Conservation (phyloP, 495 filamentous ascomycete species). For the Xylaria venustula region DNA sequence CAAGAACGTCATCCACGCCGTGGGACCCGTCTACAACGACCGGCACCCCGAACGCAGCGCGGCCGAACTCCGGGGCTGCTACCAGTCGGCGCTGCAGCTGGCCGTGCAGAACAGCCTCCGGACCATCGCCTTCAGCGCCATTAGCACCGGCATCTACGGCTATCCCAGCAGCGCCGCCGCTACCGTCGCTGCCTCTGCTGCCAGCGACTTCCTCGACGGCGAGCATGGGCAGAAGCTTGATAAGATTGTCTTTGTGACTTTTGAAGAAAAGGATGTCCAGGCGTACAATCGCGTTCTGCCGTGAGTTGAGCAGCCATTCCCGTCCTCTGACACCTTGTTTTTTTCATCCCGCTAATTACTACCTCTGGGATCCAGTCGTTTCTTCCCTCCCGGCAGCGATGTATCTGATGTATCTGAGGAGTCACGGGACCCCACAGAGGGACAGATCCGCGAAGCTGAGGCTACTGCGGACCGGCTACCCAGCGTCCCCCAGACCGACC, state of each 20-base stretch:
- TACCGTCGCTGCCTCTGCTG: slow-evolving; percentile 61
- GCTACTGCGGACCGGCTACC: slow-evolving; percentile 33
- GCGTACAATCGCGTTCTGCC: slow-evolving; percentile 70
- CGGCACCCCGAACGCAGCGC: slow-evolving; percentile 41
- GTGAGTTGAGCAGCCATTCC: slow-evolving; percentile 47
- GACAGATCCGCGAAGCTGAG: slow-evolving; percentile 29
- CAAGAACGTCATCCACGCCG: slow-evolving; percentile 81
- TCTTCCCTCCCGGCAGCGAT: slow-evolving; percentile 35
- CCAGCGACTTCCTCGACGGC: slow-evolving; percentile 67
- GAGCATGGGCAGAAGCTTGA: slow-evolving; percentile 59
- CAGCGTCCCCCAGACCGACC: slow-evolving; percentile 34
- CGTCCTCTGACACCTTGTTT: neutral
- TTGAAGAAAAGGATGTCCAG: slow-evolving; percentile 69
- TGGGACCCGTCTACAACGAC: slow-evolving; percentile 75
- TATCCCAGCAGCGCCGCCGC: slow-evolving; percentile 78
- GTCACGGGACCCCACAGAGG: slow-evolving; percentile 17
- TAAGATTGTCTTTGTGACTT: slow-evolving; percentile 77
- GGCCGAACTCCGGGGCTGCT: slow-evolving; percentile 63
- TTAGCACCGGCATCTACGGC: slow-evolving; percentile 89
- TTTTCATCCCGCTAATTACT: slow-evolving; percentile 5
- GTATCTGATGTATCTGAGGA: slow-evolving; percentile 11
- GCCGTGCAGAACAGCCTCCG: slow-evolving; percentile 63
- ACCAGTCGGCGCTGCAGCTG: slow-evolving; percentile 68
- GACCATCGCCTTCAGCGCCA: slow-evolving; percentile 75
- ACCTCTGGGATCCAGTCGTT: slow-evolving; percentile 14